Conservation (phyloP, 768 basidiomycete genomes). For the Auricularia heimuer region DNA sequence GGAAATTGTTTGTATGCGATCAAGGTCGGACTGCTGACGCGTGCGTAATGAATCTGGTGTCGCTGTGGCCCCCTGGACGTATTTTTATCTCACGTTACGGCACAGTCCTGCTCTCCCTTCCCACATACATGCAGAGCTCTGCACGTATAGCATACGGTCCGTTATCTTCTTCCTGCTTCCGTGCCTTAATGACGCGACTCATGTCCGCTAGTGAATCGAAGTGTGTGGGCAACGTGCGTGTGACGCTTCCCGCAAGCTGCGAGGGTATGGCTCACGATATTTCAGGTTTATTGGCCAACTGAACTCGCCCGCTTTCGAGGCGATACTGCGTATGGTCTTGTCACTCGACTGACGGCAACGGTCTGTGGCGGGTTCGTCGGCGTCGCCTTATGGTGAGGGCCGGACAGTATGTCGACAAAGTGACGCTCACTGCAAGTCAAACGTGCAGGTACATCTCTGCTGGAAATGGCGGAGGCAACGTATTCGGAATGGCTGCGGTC, state of each 20-base stretch:
- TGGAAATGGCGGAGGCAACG: conserved; percentile 46
- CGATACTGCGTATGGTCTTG: conserved; percentile 60
- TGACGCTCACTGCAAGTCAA: not conserved
- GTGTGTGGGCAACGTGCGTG: conserved; percentile 62
- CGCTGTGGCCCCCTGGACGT: too few relatives aligned
- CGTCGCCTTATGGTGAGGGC: conserved; percentile 52
- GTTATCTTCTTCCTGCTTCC: conserved; percentile 14
- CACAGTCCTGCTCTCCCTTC: conserved; percentile 48
- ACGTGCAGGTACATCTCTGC: conserved; percentile 56
- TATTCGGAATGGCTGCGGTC: conserved; percentile 62
- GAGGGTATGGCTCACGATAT: not conserved
- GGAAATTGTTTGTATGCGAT: conserved; percentile 62
- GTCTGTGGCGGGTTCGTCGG: conserved; percentile 57
- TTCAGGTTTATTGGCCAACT: conserved; percentile 66
- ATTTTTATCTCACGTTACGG: too few relatives aligned
- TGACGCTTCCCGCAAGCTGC: not conserved
- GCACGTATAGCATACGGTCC: conserved; percentile 50
- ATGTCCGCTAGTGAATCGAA: conserved; percentile 39
- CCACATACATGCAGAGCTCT: conserved; percentile 44
- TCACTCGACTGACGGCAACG: conserved; percentile 51
- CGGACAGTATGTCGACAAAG: not conserved
- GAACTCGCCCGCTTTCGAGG: conserved; percentile 63
- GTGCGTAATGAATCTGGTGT: conserved; percentile 21
- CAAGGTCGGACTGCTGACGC: conserved; percentile 58
- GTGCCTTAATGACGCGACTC: conserved; percentile 5